Base-by-base conservation (phyloP, 2,329 filamentous ascomycete species). In the Eurotiales sp. region DNA sequence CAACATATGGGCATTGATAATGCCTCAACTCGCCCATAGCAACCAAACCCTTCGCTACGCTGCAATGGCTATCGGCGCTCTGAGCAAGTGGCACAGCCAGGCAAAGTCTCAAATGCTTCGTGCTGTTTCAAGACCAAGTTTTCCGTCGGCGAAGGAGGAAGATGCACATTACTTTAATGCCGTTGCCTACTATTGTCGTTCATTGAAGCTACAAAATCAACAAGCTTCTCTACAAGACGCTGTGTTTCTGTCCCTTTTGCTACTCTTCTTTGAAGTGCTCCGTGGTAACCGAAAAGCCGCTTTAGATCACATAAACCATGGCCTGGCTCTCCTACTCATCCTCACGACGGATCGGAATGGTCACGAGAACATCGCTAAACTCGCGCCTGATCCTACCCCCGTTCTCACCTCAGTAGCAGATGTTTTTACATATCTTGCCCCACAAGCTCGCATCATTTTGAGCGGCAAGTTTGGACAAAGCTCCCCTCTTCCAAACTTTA, bases 351-450 rank as follows among this genome's bases (percentile, higher is more conserved):
- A 47, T 39, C 10, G 21, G 10, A 12, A 47, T 39, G 32, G 32
- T 10, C 32, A 14, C 12, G 29, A 39, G 19, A 32, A 47, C 15
- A 17, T 47, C 21, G 23, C 45, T 5, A 47, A 39, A 12, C 39
- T 47, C 8, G 45, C 45, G 21, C 32, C 45, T 3, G 39, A 47
- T 29, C 45, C 45, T 23, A 19, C 22, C 21, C 45, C 22, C 19
- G 45, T 47, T 17, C 14, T 47, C 32, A 47, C 32, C 45, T 47
- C 45, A 39, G 45, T 47, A 47, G 45, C 45, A 21, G 45, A 47
- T 34, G 45, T 47, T 27, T 47, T 47, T 22, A 39, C 45, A 19
- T 47, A 47, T 29, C 45, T 47, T 4, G 45, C 45, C 37, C 45
- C 45, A 5, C 45, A 47, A 19, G 45, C 45, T 15, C 45, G 45